A percentile compares a stretch with the other conserved stretches of the same genome.
phyloP scores from a whole-genome alignment of 2,329 filamentous ascomycete species.

The Aspergillus sp. region DNA sequence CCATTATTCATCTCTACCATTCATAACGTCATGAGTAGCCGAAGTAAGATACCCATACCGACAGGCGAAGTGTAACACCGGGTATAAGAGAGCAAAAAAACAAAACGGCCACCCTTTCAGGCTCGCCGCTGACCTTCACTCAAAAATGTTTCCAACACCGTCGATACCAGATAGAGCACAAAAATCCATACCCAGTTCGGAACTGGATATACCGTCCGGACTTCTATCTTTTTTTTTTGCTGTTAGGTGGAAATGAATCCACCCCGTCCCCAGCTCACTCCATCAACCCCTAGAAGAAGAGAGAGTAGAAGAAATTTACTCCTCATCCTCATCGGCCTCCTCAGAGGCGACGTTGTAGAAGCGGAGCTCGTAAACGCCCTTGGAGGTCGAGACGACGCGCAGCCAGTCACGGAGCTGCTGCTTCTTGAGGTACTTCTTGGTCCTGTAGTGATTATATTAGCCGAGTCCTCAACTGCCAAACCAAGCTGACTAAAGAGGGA shows the following conservation, averaged over 20 bases:
- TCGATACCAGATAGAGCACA: background rate
- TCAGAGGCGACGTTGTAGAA: conserved; percentile 99
- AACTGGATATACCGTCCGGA: background rate
- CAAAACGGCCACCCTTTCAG: conserved; percentile 3
- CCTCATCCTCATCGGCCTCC: conserved; percentile 95
- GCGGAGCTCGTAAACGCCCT: conserved; percentile 98
- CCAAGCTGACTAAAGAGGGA: background rate
- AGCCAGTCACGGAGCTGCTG: conserved; percentile 99
- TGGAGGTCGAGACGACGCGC: conserved; percentile 94
- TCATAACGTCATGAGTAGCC: conserved; percentile 33
- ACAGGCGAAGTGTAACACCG: background rate
- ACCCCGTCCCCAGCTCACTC: background rate
- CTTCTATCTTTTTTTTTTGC: background rate
- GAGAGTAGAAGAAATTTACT: conserved; percentile 62
- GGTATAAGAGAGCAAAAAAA: background rate
- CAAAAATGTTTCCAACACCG: background rate
- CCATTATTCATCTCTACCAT: conserved; percentile 31
- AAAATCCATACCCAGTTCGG: background rate
- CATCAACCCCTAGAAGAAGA: background rate
- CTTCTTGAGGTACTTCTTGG: conserved; percentile 99
- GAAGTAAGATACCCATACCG: conserved; percentile 7
- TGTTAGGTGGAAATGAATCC: background rate
- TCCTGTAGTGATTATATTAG: conserved; percentile 55
- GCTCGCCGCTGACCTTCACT: background rate
- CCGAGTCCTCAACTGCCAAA: background rate